A percentile compares a stretch with the other conserved stretches of the same genome.
phyloP scores from a whole-genome alignment of 257 asterid species.

The Coffea eugenioides region DNA sequence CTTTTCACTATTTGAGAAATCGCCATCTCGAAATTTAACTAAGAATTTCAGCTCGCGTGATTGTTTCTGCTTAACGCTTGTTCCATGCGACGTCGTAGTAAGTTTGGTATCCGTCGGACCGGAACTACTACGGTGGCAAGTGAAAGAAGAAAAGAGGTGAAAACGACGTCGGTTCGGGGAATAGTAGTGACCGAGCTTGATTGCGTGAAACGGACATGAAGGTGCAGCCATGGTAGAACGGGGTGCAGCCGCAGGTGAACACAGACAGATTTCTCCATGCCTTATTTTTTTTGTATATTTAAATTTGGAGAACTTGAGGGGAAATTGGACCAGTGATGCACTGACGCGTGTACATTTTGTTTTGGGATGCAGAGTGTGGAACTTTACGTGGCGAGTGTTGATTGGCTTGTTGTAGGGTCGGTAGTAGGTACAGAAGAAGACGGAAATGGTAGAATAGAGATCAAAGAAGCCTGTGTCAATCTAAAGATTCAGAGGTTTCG shows the following conservation, averaged over 20 bases:
- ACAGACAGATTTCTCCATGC: constrained; percentile 2
- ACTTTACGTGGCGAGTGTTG: no score
- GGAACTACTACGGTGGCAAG: constrained; percentile 27
- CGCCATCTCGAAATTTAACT: neutral
- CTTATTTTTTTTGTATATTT: neutral
- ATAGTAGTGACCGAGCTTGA: constrained; percentile 23
- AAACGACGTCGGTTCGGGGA: constrained; percentile 24
- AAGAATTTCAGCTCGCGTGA: neutral
- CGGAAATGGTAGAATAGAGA: no score
- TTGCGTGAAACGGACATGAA: constrained; percentile 35
- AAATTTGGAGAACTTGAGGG: neutral
- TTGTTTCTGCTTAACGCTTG: constrained; percentile 11
- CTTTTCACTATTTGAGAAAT: neutral
- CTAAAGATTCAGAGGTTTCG: no score
- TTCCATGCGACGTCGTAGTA: constrained; percentile 19
- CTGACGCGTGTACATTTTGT: neutral
- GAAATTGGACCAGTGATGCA: neutral
- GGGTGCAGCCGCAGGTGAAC: constrained; percentile 30
- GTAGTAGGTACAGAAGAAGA: no score
- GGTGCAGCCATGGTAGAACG: constrained; percentile 51
- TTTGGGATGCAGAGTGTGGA: neutral
- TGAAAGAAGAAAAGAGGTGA: constrained; percentile 25
- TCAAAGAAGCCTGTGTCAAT: no score
- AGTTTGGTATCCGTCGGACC: constrained; percentile 11
- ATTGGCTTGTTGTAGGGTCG: no score